Conservation (phyloP, 148 eudicot species). For the Pouteria glomerata region DNA sequence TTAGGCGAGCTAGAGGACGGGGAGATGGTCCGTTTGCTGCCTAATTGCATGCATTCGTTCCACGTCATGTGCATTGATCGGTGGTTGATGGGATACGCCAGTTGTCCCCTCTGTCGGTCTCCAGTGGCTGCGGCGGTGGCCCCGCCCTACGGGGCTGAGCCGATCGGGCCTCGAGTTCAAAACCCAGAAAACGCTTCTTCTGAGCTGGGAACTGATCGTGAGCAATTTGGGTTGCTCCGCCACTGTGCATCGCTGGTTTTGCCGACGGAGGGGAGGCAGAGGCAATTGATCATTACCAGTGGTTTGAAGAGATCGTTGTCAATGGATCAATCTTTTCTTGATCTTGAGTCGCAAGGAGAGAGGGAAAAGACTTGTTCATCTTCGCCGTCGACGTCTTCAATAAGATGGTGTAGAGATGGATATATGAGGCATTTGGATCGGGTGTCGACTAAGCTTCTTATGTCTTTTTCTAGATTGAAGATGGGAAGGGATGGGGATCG, state of each 20-base stretch:
- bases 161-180: neutral
- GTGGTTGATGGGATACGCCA: conserved; percentile 43
- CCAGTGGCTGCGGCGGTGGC: conserved; percentile 7
- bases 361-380: neutral
- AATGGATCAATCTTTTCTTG: conserved; percentile 22
- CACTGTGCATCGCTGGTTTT: conserved; percentile 13
- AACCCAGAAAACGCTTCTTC: neutral
- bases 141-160: neutral
- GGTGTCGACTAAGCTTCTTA: conserved; percentile 19
- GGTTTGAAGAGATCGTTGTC: conserved; percentile 34
- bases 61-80: conserved; percentile 57
- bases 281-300: neutral
- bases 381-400: neutral
- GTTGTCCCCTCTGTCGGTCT: conserved; percentile 53
- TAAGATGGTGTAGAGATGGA: conserved; percentile 2
- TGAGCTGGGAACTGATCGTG: too few relatives aligned
- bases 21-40: conserved; percentile 44
- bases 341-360: neutral
- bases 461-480: conserved; percentile 12
- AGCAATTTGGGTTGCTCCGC: neutral
- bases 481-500: conserved; percentile 13
- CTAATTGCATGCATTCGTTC: conserved; percentile 47
- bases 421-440: conserved; percentile 13
- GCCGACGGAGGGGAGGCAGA: neutral
- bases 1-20: conserved; percentile 36